Evolutionary conservation across 768 basidiomycete genomes (phyloP).

Genomic region (Amanita muscaria): DNA sequence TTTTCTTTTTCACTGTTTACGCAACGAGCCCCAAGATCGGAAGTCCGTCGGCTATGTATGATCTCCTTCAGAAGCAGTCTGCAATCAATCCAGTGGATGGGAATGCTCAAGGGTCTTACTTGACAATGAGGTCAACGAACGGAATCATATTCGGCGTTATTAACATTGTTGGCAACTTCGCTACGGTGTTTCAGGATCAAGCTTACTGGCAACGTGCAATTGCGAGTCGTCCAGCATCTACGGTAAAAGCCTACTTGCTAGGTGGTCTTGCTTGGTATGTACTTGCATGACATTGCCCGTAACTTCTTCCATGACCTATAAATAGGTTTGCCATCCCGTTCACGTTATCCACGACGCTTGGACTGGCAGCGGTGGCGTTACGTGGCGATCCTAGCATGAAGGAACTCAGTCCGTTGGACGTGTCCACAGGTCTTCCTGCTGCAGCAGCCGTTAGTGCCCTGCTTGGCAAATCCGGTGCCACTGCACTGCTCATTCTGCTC

Average conservation of each 20-base stretch:
- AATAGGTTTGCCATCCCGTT: constrained; percentile 79
- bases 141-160: constrained; percentile 82
- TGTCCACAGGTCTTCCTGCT: constrained; percentile 84
- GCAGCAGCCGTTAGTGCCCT: constrained; percentile 78
- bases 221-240: constrained; percentile 73
- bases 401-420: constrained; percentile 44
- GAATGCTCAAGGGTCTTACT: constrained; percentile 80
- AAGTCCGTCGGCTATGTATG: constrained; percentile 68
- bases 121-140: constrained; percentile 70
- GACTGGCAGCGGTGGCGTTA: constrained; percentile 81
- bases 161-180: constrained; percentile 82
- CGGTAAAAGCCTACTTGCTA: constrained; percentile 84
- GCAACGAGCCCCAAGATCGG: constrained; percentile 75
- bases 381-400: constrained; percentile 47
- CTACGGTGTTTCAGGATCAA: constrained; percentile 48
- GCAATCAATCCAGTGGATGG: constrained; percentile 53
- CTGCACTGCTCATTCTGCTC: constrained; percentile 68
- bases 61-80: constrained; percentile 58
- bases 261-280: constrained; percentile 81
- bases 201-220: constrained; percentile 93
- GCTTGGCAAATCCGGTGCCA: constrained; percentile 72
- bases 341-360: constrained; percentile 78
- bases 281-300: neutral
- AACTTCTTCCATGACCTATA: neutral
- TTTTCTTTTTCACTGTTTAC: constrained; percentile 71